Conservation (phyloP, 768 basidiomycete species). For the Pleurotus salmoneostramineus region DNA sequence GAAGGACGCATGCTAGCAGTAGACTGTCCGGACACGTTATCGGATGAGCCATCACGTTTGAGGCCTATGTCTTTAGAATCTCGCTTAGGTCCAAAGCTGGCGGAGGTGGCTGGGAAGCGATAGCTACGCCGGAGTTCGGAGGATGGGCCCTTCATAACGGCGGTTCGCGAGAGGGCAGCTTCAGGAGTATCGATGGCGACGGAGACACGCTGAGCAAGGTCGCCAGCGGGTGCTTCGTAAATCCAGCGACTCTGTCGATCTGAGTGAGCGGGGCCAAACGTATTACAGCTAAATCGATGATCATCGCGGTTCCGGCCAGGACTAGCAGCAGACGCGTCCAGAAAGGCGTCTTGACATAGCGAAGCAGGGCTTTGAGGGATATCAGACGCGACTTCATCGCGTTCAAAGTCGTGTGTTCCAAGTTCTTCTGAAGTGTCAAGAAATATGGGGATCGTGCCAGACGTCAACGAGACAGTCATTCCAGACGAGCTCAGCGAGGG, state of each 20-base stretch:
- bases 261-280: background rate
- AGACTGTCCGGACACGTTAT: too few species aligned
- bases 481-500: constrained; percentile 38
- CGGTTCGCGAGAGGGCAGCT: too few species aligned
- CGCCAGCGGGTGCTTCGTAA: background rate
- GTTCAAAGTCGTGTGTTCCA: background rate
- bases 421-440: constrained; percentile 14
- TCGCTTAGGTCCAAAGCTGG: background rate
- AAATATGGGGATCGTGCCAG: constrained; percentile 50
- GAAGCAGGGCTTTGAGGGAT: too few species aligned
- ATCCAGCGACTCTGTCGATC: background rate
- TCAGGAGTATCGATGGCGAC: too few species aligned
- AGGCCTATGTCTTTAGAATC: too few species aligned
- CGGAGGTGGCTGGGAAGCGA: background rate
- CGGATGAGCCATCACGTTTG: too few species aligned
- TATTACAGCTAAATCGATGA: background rate
- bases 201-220: background rate
- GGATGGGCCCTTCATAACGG: background rate
- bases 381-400: background rate
- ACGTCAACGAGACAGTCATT: constrained; percentile 31
- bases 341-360: too few species aligned
- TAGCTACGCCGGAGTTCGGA: background rate
- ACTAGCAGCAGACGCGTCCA: background rate
- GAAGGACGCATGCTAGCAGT: too few species aligned
- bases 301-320: background rate